Conservation (phyloP, 495 filamentous ascomycete genomes). For the Parmelia sp. region DNA sequence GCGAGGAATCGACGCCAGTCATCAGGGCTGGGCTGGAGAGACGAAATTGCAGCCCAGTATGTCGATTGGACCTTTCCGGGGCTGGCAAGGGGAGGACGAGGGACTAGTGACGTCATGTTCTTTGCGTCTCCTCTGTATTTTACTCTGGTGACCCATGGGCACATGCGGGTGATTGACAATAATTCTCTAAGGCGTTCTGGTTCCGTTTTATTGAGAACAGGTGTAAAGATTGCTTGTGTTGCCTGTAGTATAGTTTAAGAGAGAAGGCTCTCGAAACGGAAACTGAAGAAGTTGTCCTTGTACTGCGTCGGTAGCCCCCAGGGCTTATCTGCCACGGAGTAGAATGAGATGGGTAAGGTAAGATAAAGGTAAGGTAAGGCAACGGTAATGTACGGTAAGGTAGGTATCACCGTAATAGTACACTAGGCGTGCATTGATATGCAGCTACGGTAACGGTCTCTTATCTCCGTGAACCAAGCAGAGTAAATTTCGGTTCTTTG, state of each 20-base stretch:
- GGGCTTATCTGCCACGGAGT: too few relatives aligned
- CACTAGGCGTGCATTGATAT: background rate
- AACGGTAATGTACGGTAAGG: too few relatives aligned
- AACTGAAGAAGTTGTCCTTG: background rate
- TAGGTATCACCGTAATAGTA: too few relatives aligned
- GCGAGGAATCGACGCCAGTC: background rate
- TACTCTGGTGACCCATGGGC: background rate
- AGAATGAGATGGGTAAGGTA: too few relatives aligned
- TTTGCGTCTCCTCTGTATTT: slow-evolving; percentile 5
- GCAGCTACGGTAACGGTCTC: background rate
- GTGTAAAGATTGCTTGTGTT: background rate
- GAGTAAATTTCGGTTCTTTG: background rate
- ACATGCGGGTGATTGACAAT: background rate
- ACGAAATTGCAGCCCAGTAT: background rate
- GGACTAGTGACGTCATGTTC: background rate
- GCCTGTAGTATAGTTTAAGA: background rate
- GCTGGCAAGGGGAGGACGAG: background rate
- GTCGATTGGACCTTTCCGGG: background rate
- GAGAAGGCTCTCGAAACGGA: background rate
- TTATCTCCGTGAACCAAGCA: background rate
- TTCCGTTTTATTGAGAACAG: too few relatives aligned
- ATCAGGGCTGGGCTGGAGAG: background rate
- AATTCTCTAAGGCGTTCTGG: background rate
- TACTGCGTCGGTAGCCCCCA: too few relatives aligned
- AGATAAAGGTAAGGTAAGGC: too few relatives aligned